Evolutionary conservation across 257 asterid genomes (phyloP).

Genomic region (Oldenlandia corymbosa): DNA sequence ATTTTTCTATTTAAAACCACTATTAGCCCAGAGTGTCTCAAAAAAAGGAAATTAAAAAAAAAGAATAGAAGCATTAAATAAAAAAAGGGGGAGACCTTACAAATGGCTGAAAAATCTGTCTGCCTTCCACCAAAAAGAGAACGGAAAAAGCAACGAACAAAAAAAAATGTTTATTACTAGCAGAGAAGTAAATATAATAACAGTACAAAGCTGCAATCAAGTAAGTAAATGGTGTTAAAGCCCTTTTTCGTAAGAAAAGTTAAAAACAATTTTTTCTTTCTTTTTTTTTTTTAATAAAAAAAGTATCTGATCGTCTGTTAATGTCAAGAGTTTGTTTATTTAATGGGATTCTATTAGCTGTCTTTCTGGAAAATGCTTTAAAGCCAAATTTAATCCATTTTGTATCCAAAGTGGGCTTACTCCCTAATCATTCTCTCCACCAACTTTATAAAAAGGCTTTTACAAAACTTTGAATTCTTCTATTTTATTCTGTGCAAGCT

Average conservation of each 20-base stretch:
- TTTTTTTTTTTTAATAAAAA: no score
- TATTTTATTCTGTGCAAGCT: neutral
- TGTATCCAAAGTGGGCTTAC: slow-evolving; percentile 17
- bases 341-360: slow-evolving; percentile 15
- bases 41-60: no score
- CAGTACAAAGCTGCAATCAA: no score
- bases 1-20: no score
- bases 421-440: slow-evolving; percentile 54
- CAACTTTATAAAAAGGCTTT: slow-evolving; percentile 29
- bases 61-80: no score
- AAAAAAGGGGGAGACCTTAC: neutral
- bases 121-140: slow-evolving; percentile 8
- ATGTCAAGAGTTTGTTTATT: slow-evolving; percentile 8
- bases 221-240: neutral
- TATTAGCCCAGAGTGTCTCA: no score
- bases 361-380: slow-evolving; percentile 21
- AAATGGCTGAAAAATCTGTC: neutral
- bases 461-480: neutral
- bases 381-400: slow-evolving; percentile 25
- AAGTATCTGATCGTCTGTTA: slow-evolving; percentile 4
- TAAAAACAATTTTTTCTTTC: no score
- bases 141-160: no score
- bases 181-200: neutral
- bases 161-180: neutral
- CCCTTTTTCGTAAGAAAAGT: slow-evolving; percentile 17